Evolutionary conservation across 169 alveolate genomes (phyloP), one percentile per base, ranked within the genome.

Genomic region (Theileria equi): DNA sequence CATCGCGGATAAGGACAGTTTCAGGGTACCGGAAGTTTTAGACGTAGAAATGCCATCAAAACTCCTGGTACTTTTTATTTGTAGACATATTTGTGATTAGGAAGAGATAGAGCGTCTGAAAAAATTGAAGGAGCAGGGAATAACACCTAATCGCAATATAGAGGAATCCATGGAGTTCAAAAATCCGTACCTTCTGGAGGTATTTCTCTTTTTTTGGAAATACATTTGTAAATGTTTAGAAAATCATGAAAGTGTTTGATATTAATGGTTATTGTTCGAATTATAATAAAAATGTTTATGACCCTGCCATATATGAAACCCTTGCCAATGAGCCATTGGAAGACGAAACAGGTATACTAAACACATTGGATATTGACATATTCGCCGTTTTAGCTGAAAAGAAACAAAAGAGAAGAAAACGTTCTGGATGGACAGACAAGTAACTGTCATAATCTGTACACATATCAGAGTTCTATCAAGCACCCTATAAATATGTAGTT

Each of bases 171-270:
- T 77, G 35, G 86, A 77, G 21, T 77, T 77, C 48, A 77, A 68
- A 47, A 77, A 77, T 26, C 86, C 86, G 17, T 77, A 77, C 73
- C 73, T 77, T 23, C 67, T 77, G 40, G 86, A 77, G 63, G 86
- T 23, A 66, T 49, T 67, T 66, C 16, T 8, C 19, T 10, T 10
- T 62, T 40, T 17, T 31, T 5, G 26, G 48, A n/a, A n/a, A 4
- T 7, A 26, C 32, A 4, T 21, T 29, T 10, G 21, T 5, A 8
- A 34, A 60, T 29, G 21, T 43, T 36, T 66, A 77, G 86, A 77
- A 77, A 53, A 62, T 77, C 43, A 77, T 77, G 86, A 50, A 53
- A 29, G 86, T 77, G 34, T 77, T 77, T 59, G 61, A 31, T 28
- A 77, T 77, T 31, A 36, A 74, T 41, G 80, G 48, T n/a, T 55